Evolutionary conservation across 1,284 basidiomycete species (phyloP), one percentile per base, ranked within the genome.

Genomic region (Phenoliferia sp.): DNA sequence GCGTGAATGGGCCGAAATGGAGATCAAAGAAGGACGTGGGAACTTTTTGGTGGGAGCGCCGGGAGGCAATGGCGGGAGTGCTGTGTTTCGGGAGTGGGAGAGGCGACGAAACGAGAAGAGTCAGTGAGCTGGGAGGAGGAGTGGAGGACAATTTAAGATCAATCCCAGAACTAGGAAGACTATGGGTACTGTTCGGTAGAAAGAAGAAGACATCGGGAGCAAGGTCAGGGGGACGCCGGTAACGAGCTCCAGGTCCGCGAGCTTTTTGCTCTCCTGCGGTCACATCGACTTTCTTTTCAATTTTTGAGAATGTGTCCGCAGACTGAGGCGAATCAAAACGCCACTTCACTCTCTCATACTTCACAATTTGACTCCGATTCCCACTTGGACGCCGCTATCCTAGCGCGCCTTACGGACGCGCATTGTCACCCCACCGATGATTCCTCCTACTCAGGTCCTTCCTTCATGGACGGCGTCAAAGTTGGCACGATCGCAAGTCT

Each of bases 371-470:
- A n/a, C n/a, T n/a, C n/a, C n/a, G n/a, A n/a, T n/a, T n/a, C n/a
- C n/a, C n/a, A n/a, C n/a, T n/a, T n/a, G n/a, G n/a, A n/a, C n/a
- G n/a, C n/a, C n/a, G n/a, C n/a, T n/a, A 12, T 73, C n/a, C 66
- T 70, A 15, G 29, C 59, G 9, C 26, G 69, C 77, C 79, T 82
- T 31, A 77, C 76, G 17, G 81, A 82, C 66, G 79, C 78, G 0
- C 81, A 82, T 59, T 81, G 80, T 72, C 81, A 82, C 66, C 79
- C 80, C 3, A 78, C 78, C 3, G 81, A 81, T 67, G 63, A 67
- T n/a, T 36, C 33, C 3, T 15, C 3, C 3, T 64, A 61, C 34
- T 6, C 15, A 3, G 59, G 28, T 10, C 39, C 52, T 16, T 2
- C 17, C n/a, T 2, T 9, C 3, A 36, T 64, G 17, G n/a, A 9